These are phyloP conservation scores for Sechiopsis laciniata DNA, from an alignment of 306 rosid species.

Conservation along the genomic window DNA sequence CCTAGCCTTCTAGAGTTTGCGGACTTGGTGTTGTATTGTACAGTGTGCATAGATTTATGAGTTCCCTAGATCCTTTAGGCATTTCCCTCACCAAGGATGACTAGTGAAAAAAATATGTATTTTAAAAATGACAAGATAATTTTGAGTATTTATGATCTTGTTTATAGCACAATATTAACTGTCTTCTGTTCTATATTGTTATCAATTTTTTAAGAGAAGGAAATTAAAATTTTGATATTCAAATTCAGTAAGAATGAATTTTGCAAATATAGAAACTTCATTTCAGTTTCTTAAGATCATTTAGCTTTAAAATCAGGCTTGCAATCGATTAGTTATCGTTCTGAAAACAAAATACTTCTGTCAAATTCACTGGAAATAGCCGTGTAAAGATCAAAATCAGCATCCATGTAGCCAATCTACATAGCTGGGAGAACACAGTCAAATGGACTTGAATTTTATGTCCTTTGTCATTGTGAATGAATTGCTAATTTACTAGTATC, in stretches of 20 bases:
- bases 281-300: neutral
- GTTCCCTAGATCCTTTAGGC: too few relatives aligned
- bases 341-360: neutral
- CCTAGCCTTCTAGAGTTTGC: too few relatives aligned
- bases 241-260: neutral
- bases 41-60: too few relatives aligned
- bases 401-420: slow-evolving; percentile 5
- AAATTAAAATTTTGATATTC: neutral
- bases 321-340: neutral
- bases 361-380: slow-evolving; percentile 10
- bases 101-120: neutral
- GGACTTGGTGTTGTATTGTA: too few relatives aligned
- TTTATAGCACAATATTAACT: neutral
- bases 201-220: neutral
- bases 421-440: neutral
- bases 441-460: slow-evolving; percentile 13
- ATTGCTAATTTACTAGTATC: slow-evolving; percentile 5
- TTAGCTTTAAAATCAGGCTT: neutral
- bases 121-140: neutral
- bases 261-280: neutral
- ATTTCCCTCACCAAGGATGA: neutral
- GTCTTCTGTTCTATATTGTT: neutral
- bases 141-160: neutral
- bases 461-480: slow-evolving; percentile 10
- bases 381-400: neutral